These are phyloP conservation scores for Colletotrichum sidae DNA, from an alignment of 2,329 filamentous ascomycete species.

Conservation along the genomic window DNA sequence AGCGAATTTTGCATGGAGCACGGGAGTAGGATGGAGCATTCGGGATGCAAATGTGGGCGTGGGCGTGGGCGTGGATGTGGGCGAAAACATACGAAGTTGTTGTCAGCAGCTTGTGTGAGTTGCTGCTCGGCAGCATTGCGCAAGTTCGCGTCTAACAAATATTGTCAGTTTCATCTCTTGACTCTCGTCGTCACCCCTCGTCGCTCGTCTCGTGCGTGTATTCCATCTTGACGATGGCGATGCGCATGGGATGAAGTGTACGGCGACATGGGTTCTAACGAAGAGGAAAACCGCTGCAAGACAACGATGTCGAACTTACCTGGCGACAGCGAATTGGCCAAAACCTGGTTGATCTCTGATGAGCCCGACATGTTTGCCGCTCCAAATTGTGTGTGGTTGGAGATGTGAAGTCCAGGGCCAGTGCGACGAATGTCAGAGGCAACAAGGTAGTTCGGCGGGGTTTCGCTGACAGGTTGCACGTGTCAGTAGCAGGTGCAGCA, in stretches of 20 bases:
- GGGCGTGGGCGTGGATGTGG: constrained; percentile 35
- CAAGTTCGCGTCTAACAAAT: constrained; percentile 80
- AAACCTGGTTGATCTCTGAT: constrained; percentile 96
- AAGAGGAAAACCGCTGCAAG: constrained; percentile 17
- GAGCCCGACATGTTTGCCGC: constrained; percentile 70
- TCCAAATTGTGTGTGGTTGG: constrained; percentile 34
- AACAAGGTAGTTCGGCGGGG: constrained; percentile 23
- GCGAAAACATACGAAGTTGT: constrained; percentile 82
- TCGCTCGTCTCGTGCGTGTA: too few species aligned
- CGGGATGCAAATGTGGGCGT: constrained; percentile 40
- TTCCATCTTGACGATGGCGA: neutral
- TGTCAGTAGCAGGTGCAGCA: constrained; percentile 35
- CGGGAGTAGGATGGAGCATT: constrained; percentile 32
- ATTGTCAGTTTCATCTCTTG: constrained; percentile 41
- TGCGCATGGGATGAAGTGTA: constrained; percentile 3
- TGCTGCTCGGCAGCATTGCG: constrained; percentile 95
- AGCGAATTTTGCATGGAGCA: constrained; percentile 14
- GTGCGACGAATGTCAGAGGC: constrained; percentile 27
- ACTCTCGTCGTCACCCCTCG: too few species aligned
- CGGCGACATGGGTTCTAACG: constrained; percentile 22
- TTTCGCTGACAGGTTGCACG: constrained; percentile 35
- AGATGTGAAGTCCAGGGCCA: constrained; percentile 35
- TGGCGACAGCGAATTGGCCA: constrained; percentile 94
- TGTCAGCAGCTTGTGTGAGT: constrained; percentile 90
- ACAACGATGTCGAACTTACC: constrained; percentile 68